Conservation (phyloP, 2,329 filamentous ascomycete genomes). For the Aspergillus fructus region DNA sequence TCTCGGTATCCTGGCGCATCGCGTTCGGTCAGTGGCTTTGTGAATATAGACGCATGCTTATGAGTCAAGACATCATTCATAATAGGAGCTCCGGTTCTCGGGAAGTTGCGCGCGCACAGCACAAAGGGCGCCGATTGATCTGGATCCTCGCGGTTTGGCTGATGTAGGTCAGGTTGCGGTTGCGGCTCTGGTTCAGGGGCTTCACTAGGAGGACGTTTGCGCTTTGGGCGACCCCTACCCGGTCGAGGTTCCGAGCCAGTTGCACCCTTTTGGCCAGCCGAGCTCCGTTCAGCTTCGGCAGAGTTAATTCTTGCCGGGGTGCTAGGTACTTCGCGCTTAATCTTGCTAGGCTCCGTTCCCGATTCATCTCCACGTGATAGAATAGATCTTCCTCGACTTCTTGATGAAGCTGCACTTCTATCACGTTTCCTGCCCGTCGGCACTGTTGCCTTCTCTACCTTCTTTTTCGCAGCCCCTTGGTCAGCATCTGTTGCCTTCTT, state of each 20-base stretch:
- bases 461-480: slow-evolving; percentile 20
- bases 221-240: slow-evolving; percentile 34
- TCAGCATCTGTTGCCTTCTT: slow-evolving; percentile 20
- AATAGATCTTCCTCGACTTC: slow-evolving; percentile 38
- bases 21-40: slow-evolving; percentile 69
- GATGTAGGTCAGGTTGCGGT: slow-evolving; percentile 26
- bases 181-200: slow-evolving; percentile 27
- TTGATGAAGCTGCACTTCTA: slow-evolving; percentile 35
- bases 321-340: slow-evolving; percentile 35
- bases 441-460: slow-evolving; percentile 26
- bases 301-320: slow-evolving; percentile 37
- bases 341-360: slow-evolving; percentile 22
- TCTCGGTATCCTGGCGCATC: slow-evolving; percentile 75
- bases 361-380: slow-evolving; percentile 35
- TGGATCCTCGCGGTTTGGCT: slow-evolving; percentile 27
- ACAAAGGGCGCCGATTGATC: slow-evolving; percentile 37
- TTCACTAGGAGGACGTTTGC: slow-evolving; percentile 41
- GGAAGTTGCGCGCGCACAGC: slow-evolving; percentile 48
- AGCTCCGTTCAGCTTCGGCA: slow-evolving; percentile 30
- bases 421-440: slow-evolving; percentile 31
- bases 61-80: slow-evolving; percentile 76
- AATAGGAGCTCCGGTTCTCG: slow-evolving; percentile 69
- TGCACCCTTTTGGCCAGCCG: slow-evolving; percentile 29
- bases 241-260: slow-evolving; percentile 26
- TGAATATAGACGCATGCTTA: slow-evolving; percentile 76